Percentiles rank a stretch among this genome's conserved stretches.
Evolutionary conservation across 805 yeast genomes (phyloP).

Genomic region (Sugiyamaella mastotermitis): DNA sequence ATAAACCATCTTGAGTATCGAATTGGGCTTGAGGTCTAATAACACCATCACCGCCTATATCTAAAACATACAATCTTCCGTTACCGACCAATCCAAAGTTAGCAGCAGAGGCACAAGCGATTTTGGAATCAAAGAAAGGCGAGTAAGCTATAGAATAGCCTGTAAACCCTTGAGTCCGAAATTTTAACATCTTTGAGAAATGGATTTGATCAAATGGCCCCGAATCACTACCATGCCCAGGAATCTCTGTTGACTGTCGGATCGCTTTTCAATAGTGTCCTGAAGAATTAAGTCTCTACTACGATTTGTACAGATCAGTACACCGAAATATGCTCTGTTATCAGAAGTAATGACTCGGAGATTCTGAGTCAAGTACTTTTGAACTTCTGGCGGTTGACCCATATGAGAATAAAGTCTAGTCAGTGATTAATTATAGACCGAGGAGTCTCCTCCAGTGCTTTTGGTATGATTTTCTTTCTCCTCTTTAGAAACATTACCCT

Average conservation of each 20-base stretch:
- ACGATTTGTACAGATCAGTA: constrained; percentile 26
- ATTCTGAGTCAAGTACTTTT: constrained; percentile 14
- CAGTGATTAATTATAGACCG: too few species aligned
- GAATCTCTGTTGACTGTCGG: constrained; percentile 24
- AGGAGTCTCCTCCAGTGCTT: too few species aligned
- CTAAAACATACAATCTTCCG: constrained; percentile 70
- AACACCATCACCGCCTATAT: constrained; percentile 64
- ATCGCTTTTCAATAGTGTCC: constrained; percentile 29
- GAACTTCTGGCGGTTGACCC: too few species aligned
- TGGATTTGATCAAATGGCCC: constrained; percentile 21
- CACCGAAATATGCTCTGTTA: constrained; percentile 30
- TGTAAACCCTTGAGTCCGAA: constrained; percentile 70
- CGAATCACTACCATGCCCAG: constrained; percentile 33
- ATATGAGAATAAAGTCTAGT: too few species aligned
- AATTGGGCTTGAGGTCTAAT: constrained; percentile 36
- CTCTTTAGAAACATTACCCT: too few species aligned
- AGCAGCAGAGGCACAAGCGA: constrained; percentile 87
- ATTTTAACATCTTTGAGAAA: constrained; percentile 52
- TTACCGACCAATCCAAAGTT: constrained; percentile 94
- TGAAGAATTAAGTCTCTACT: constrained; percentile 28
- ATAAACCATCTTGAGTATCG: constrained; percentile 91
- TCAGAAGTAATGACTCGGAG: constrained; percentile 27
- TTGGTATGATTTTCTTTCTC: too few species aligned
- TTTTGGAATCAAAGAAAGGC: constrained; percentile 81
- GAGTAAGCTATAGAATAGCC: constrained; percentile 88